Evolutionary conservation across 129 eudicot genomes (phyloP), one percentile per base, ranked within the genome.

Genomic region (Logfia minima): DNA sequence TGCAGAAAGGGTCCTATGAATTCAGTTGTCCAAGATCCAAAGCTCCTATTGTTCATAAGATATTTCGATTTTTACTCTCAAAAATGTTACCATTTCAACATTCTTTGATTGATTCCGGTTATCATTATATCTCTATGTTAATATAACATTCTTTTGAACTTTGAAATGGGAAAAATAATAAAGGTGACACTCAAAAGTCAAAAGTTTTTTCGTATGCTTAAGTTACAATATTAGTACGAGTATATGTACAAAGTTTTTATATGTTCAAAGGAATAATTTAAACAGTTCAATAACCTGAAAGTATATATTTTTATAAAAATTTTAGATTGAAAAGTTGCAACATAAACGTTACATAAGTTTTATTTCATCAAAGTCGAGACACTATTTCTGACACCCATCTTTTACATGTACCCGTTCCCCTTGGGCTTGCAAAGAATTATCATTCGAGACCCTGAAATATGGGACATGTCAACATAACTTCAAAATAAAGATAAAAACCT

Each of bases 401-500:
- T 21, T 43, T 19, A 70, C 62, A 70, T 78, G 9, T 78, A 59
- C 22, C 43, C 8, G 26, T 5, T 43, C 59, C 34, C 74, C 8
- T 69, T 1, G 23, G 70, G 45, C 43, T 65, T 18, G 43, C 74
- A 70, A 43, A 24, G n/a, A n/a, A n/a, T n/a, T n/a, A n/a, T 68
- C n/a, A 37, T 21, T 37, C 4, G n/a, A 67, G 58, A 53, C 71
- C 64, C 71, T 14, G 52, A 70, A 70, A 70, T 78, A 70, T 9
- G 53, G 70, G 68, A 56, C 60, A 26, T 21, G 41, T 23, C 17
- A 17, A 35, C 32, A 65, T 28, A 53, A 43, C 71, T 70, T 22
- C 65, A 75, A 21, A 45, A 29, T 31, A 72, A 67, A 32, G 66
- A 53, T 52, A 23, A 55, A 35, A 77, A 32, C 2, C 35, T 29